phyloP scores from a whole-genome alignment of 2,329 filamentous ascomycete species.

The Cucurbitaria berberidis region DNA sequence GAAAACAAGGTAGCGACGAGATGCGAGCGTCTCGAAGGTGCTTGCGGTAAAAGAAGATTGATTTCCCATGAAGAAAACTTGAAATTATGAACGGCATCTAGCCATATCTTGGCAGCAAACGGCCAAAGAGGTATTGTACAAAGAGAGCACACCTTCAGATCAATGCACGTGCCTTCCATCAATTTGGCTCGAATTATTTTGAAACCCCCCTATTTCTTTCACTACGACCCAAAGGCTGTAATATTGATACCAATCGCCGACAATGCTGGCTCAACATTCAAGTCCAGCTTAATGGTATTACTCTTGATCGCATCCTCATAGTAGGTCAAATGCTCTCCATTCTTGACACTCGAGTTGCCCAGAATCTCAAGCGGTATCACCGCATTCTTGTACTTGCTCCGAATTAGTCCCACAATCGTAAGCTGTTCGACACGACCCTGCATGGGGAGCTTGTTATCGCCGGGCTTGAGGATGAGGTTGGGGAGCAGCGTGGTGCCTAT shows the following conservation, averaged over 20 bases:
- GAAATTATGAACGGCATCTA: not conserved
- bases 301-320: constrained; percentile 62
- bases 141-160: not conserved
- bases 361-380: constrained; percentile 62
- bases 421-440: constrained; percentile 61
- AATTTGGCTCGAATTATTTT: too few relatives aligned
- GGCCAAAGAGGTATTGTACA: constrained; percentile 4
- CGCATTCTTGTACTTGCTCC: constrained; percentile 59
- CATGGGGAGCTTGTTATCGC: constrained; percentile 62
- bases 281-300: constrained; percentile 58
- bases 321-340: constrained; percentile 61
- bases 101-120: not conserved
- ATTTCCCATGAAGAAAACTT: too few relatives aligned
- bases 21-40: too few relatives aligned
- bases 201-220: too few relatives aligned
- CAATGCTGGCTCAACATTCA: constrained; percentile 52
- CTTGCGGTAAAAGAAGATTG: too few relatives aligned
- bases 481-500: constrained; percentile 65
- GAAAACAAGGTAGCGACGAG: too few relatives aligned
- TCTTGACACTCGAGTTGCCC: constrained; percentile 60
- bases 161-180: too few relatives aligned
- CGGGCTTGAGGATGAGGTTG: constrained; percentile 65
- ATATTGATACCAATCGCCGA: constrained; percentile 34
- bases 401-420: constrained; percentile 55
- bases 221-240: constrained; percentile 15